phyloP scores from a whole-genome alignment of 75 land plant species.

The Azolla pinnata region DNA sequence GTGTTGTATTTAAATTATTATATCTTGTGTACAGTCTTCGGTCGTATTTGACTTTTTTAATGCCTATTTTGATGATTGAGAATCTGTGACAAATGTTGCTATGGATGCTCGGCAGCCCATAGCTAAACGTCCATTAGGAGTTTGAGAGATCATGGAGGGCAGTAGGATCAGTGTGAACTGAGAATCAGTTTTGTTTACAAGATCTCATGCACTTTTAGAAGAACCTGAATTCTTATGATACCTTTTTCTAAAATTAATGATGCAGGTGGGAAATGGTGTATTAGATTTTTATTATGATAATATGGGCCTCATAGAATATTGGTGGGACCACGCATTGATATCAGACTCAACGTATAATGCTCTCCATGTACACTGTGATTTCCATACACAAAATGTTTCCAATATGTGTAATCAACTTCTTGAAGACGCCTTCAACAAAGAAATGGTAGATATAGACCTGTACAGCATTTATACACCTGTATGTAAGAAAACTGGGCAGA shows the following conservation, averaged over 20 bases:
- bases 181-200: no score
- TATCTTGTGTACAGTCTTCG: no score
- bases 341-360: constrained; percentile 34
- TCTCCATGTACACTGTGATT: constrained; percentile 20
- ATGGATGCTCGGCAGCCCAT: no score
- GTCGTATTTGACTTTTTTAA: no score
- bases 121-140: no score
- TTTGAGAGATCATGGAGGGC: no score
- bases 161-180: no score
- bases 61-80: no score
- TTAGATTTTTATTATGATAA: constrained; percentile 36
- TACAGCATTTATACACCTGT: constrained; percentile 43
- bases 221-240: no score
- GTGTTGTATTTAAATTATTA: no score
- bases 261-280: constrained; percentile 66
- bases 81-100: no score
- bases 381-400: constrained; percentile 19
- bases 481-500: constrained; percentile 11
- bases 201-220: no score
- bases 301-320: constrained; percentile 42
- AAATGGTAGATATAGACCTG: constrained; percentile 44
- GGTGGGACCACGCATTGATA: constrained; percentile 63
- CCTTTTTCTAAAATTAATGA: background rate
- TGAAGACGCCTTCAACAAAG: constrained; percentile 13
- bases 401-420: constrained; percentile 18